Percentiles rank a stretch among this genome's conserved stretches.
Conservation (phyloP, 2,329 filamentous ascomycete species). For the Ophiostoma perfectum region DNA sequence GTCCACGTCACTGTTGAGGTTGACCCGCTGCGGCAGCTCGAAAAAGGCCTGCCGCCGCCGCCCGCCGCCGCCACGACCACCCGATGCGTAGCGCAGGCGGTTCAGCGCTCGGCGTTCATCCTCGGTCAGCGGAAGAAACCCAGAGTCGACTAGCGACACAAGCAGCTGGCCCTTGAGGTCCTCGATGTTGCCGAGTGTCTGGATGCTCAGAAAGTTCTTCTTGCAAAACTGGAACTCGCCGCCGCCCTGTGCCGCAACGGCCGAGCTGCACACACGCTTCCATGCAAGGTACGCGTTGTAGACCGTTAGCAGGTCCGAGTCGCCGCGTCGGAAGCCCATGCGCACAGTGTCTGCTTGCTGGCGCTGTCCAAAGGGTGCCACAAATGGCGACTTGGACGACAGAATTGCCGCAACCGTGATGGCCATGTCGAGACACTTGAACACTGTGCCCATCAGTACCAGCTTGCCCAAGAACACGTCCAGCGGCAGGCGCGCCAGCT, state of each 20-base stretch:
- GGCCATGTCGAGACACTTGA: constrained; percentile 85
- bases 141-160: constrained; percentile 76
- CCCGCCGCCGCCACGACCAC: constrained; percentile 42
- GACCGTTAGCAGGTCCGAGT: constrained; percentile 86
- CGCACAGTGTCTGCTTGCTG: constrained; percentile 76
- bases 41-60: constrained; percentile 68
- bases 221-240: constrained; percentile 87
- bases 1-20: constrained; percentile 75
- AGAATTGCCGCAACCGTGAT: constrained; percentile 89
- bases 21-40: constrained; percentile 68
- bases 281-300: constrained; percentile 92
- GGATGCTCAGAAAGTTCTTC: constrained; percentile 88
- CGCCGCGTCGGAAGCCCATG: constrained; percentile 71
- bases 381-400: constrained; percentile 90
- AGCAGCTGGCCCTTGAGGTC: constrained; percentile 91
- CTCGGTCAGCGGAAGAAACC: constrained; percentile 68
- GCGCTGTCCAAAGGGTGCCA: constrained; percentile 77
- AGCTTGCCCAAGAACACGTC: constrained; percentile 95
- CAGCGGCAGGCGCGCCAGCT: constrained; percentile 81
- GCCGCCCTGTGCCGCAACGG: constrained; percentile 44
- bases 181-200: constrained; percentile 86
- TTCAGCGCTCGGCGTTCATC: constrained; percentile 67
- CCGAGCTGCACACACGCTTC: constrained; percentile 72
- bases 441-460: constrained; percentile 77
- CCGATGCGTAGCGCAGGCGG: constrained; percentile 56